Percentiles rank a stretch among this genome's conserved stretches.
Evolutionary conservation across 1,284 basidiomycete genomes (phyloP).

Genomic region (Ceratobasidium sp.): DNA sequence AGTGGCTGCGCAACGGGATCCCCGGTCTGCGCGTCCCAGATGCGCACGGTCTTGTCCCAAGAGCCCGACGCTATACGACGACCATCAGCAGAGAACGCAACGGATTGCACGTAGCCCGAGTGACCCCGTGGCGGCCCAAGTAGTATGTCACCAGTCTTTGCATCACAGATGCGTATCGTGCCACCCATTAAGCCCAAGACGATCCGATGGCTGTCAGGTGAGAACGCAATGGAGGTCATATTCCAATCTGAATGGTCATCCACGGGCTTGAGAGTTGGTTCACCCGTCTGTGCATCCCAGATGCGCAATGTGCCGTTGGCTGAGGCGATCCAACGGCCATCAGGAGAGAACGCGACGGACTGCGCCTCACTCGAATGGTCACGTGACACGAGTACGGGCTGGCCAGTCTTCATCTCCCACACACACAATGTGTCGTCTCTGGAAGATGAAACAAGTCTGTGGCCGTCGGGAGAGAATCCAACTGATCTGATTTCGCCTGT

Average conservation of each 20-base stretch:
- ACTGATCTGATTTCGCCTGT: not conserved
- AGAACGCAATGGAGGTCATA: no score
- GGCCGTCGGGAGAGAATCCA: conserved; percentile 37
- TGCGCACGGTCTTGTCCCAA: not conserved
- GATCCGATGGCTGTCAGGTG: no score
- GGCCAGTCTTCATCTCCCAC: no score
- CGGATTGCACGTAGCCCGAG: not conserved
- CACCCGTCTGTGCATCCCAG: not conserved
- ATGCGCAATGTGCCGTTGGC: no score
- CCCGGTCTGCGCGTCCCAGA: no score
- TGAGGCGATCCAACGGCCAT: not conserved
- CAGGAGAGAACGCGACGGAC: conserved; percentile 4
- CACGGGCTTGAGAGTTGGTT: not conserved
- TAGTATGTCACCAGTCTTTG: not conserved
- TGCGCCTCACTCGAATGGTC: not conserved
- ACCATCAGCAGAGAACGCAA: conserved; percentile 24
- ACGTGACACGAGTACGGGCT: no score
- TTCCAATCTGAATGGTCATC: not conserved
- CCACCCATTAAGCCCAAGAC: no score
- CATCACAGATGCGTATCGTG: no score
- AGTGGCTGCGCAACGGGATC: no score
- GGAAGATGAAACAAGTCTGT: not conserved
- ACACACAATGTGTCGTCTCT: conserved; percentile 19
- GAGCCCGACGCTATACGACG: not conserved
- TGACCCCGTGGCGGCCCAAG: not conserved